Base-by-base conservation (phyloP, 495 filamentous ascomycete genomes). In the Cudoniella acicularis region DNA sequence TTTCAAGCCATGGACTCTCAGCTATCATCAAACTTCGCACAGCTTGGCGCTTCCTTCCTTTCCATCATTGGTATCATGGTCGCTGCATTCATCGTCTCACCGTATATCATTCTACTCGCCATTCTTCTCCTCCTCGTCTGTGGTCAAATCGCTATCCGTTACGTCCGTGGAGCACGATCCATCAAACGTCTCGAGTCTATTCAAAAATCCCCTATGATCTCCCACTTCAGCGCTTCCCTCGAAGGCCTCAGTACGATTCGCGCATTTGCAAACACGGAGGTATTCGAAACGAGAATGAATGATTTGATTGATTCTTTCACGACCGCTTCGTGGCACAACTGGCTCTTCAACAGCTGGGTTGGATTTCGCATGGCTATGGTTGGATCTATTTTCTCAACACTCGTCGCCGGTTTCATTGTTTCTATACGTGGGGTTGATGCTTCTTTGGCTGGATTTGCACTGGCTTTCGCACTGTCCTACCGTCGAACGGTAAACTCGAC, bases 381-480 rank as follows among this genome's bases (percentile, higher is more conserved):
- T 10, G 90, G 89, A 3, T 85, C 86, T 1, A 66, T 89, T 24
- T 94, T 94, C 64, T 77, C 86, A 9, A 70, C 74, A 16, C 68
- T 87, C 24, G 84, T 91, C 2, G 83, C 88, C 0, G 74, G 75
- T 2, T 70, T 90, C 2, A 83, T 92, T 25, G 74, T 92, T 17
- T 67, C 82, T 6, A 73, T 81, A 0, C 82, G 82, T 0, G 74
- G 72, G 8, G 88, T 93, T 53, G 85, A 89, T 41, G 85, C 90
- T 2, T 78, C 89, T 0, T 75, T 94, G 17, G 91, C 91, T 11
- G 91, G 91, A 0, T 96, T 96, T 59, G 89, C 89, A 9, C 71
- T 91, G 43, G 71, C 68, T 43, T 87, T 85, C 58, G 79, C 78
- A 1, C 76, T 80, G 47, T 77, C 84, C 16, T 89, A 87, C 65